Conservation (phyloP, 2,329 filamentous ascomycete genomes). For the Hymenoscyphus infarciens region DNA sequence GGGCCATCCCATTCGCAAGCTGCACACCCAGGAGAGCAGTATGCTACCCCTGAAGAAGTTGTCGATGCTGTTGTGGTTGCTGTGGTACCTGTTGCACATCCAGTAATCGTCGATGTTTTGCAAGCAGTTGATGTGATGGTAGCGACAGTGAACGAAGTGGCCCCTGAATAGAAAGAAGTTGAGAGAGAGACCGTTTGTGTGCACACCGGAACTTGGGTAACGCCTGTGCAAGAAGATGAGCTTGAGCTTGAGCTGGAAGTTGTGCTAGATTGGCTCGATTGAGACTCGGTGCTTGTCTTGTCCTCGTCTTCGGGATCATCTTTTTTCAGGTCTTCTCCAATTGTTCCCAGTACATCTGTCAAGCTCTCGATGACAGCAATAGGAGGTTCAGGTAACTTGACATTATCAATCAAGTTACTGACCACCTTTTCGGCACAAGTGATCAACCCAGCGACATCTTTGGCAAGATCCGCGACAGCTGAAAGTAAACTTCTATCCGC, state of each 20-base stretch:
- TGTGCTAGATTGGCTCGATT: neutral
- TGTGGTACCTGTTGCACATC: conserved; percentile 8
- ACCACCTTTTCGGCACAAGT: conserved; percentile 16
- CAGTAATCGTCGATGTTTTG: conserved; percentile 10
- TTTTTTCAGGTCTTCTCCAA: conserved; percentile 12
- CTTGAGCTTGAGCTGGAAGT: neutral
- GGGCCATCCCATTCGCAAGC: neutral
- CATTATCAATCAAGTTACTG: conserved; percentile 13
- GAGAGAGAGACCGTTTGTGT: conserved; percentile 12
- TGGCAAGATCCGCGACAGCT: conserved; percentile 5
- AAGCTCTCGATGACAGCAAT: conserved; percentile 11
- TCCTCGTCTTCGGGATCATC: conserved; percentile 6
- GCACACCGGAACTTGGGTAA: conserved; percentile 9
- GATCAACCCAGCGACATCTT: conserved; percentile 14
- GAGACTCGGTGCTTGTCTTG: neutral
- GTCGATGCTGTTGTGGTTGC: conserved; percentile 10
- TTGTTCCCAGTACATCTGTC: conserved; percentile 15
- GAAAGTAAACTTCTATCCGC: conserved; percentile 12
- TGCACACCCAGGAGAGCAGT: conserved; percentile 1
- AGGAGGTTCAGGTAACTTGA: conserved; percentile 8
- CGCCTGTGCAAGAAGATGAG: conserved; percentile 12
- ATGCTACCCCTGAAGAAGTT: neutral
- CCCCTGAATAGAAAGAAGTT: conserved; percentile 11
- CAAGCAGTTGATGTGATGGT: conserved; percentile 11
- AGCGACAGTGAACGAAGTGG: conserved; percentile 8